Conservation (phyloP, 129 eudicot species). For the Escallonia rubra region DNA sequence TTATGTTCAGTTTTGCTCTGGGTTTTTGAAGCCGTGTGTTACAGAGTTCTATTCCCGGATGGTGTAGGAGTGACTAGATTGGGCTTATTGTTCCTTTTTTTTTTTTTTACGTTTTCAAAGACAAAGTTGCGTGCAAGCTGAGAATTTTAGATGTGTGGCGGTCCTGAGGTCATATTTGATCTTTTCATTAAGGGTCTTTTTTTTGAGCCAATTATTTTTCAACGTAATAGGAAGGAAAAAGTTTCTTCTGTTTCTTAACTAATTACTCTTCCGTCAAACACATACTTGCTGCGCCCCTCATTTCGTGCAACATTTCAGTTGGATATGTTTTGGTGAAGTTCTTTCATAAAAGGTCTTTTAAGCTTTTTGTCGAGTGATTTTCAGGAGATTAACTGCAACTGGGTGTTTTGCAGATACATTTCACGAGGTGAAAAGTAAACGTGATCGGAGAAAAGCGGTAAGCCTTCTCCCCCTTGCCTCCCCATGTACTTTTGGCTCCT, state of each 20-base stretch:
- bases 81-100: too few relatives aligned
- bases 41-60: too few relatives aligned
- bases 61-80: too few relatives aligned
- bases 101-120: too few relatives aligned
- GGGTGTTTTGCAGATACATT: conserved; percentile 55
- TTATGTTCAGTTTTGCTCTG: too few relatives aligned
- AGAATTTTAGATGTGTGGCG: too few relatives aligned
- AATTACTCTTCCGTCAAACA: background rate
- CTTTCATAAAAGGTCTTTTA: background rate
- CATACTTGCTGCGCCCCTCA: background rate
- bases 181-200: too few relatives aligned
- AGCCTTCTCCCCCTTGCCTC: background rate
- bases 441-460: conserved; percentile 53
- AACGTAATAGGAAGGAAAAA: background rate
- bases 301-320: background rate
- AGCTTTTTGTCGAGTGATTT: background rate
- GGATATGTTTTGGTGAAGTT: background rate
- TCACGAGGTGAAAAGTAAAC: conserved; percentile 71
- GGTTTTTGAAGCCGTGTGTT: too few relatives aligned
- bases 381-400: background rate
- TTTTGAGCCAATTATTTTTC: too few relatives aligned
- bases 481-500: too few relatives aligned
- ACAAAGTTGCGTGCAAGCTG: too few relatives aligned
- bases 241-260: background rate
- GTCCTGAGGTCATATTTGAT: too few relatives aligned